Evolutionary conservation across 495 filamentous ascomycete genomes (phyloP), one percentile per base, ranked within the genome.

Genomic region (Lineolata rhizophorae): DNA sequence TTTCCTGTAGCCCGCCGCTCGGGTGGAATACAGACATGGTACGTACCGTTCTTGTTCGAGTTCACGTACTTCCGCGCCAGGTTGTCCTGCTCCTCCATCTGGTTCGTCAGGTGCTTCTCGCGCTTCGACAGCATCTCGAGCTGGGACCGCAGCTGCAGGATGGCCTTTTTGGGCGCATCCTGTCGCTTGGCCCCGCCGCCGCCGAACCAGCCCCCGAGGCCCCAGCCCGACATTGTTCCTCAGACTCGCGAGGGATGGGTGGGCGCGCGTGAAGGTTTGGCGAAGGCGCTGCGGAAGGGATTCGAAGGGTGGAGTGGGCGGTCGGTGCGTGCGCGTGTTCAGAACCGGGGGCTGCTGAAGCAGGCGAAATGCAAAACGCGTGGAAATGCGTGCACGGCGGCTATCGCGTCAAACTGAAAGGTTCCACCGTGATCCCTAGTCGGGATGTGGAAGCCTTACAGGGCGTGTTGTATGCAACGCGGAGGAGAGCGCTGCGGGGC

Each of bases 121-220:
- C 90, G 64, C 66, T 99, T 99, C 56, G 90, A 80, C 40, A 99
- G 65, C 85, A 94, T 93, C 40, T 92, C 83, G 17, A 95, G 63
- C 64, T 93, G 84, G 43, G 71, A 61, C 35, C 87, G 74, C 43
- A 99, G 60, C 39, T 65, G 63, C 27, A 99, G 64, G 41, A 99
- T 99, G 37, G 90, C 87, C 61, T 93, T 82, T 67, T 99, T 99
- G 26, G 87, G 79, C 39, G 72, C 76, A 53, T 94, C 81, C 57
- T 85, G 90, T 53, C 72, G 70, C 65, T 77, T 83, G 57, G 76
- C 70, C 35, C 69, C 70, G 45, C 68, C 66, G 18, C 44, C 46
- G 18, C 39, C 39, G 27, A 47, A 48, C 37, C 50, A 50, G 32
- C 43, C 22, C 6, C 22, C 43, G 25, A 42, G 41, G 16, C 52